Conservation (phyloP, 2,329 filamentous ascomycete genomes). For the Pyrenophora teres region DNA sequence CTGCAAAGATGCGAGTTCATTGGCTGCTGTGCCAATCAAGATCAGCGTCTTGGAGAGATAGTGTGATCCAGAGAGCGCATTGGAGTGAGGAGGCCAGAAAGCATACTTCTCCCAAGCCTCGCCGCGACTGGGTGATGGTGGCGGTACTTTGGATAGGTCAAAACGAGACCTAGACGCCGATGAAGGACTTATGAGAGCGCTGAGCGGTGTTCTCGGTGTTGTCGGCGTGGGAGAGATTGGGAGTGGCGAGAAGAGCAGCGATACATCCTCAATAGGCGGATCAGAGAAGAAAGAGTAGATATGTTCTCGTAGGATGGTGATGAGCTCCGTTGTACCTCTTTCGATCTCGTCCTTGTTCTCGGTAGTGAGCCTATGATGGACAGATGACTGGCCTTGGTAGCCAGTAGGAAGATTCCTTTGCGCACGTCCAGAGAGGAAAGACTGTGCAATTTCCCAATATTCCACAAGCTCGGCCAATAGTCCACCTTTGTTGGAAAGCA, state of each 20-base stretch:
- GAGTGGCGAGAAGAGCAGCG: conserved; percentile 80
- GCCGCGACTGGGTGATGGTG: conserved; percentile 72
- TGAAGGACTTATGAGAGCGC: conserved; percentile 62
- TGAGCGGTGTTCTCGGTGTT: conserved; percentile 64
- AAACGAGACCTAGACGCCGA: conserved; percentile 77
- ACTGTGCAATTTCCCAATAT: conserved; percentile 90
- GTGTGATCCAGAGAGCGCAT: conserved; percentile 88
- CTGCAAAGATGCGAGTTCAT: conserved; percentile 78
- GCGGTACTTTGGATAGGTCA: conserved; percentile 76
- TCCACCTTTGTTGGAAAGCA: conserved; percentile 76
- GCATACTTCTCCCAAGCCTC: conserved; percentile 92
- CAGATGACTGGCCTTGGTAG: conserved; percentile 77
- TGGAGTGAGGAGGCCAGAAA: conserved; percentile 94
- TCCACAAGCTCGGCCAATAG: conserved; percentile 87
- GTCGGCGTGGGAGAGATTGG: conserved; percentile 65
- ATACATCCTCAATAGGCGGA: conserved; percentile 87
- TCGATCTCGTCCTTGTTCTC: conserved; percentile 74
- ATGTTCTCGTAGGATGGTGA: conserved; percentile 79
- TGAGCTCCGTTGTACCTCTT: conserved; percentile 79
- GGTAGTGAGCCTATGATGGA: conserved; percentile 78
- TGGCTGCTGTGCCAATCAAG: conserved; percentile 82
- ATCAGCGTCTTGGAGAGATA: conserved; percentile 83
- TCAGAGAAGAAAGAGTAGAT: conserved; percentile 83
- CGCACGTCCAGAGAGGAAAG: conserved; percentile 84
- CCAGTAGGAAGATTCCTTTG: conserved; percentile 80